Evolutionary conservation across 108 stramenopile species (phyloP), one percentile per base, ranked within the genome.

Genomic region (Chaetoceros tenuissimus): DNA sequence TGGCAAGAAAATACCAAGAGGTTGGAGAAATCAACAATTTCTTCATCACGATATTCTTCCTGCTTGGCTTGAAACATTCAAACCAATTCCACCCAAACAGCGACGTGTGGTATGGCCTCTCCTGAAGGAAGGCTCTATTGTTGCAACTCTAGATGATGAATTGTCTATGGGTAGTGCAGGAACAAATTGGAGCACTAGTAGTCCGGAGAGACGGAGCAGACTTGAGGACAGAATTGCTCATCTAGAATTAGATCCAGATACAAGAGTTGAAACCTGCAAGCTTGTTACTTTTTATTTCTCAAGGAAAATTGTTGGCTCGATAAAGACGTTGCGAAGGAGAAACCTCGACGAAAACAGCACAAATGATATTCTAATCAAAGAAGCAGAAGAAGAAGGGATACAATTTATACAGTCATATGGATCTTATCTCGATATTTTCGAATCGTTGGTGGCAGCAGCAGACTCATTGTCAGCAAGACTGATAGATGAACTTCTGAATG

Each of bases 201-300:
- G 8, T 3, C 57, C 69, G 28, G 57, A 53, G 24, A 50, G 71
- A 48, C 55, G 57, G 48, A 77, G 77, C 29, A 72, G 68, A 47
- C 60, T 82, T 22, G 60, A 64, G 62, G 84, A 86, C 48, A 54
- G 63, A 31, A 72, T 86, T 53, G 90, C 87, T 54, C 77, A 87
- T 51, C 52, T 79, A 46, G 82, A 85, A 57, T 55, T 84, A 19
- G 76, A 86, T 63, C 60, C 57, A 28, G 91, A 92, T 59, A 77
- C 81, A 22, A 48, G 81, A 56, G 28, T 54, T 28, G 87, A 92
- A 68, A 85, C 91, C 5, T 90, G 91, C 58, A 68, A 67, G 46
- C 65, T 92, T 21, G 78, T 81, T 1, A 92, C 87, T 2, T 92
- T 79, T 56, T 92, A 85, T 59, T 92, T 84, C 28, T 84, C 73